Evolutionary conservation across 805 yeast genomes (phyloP), one percentile per base, ranked within the genome.

Genomic region (Alloascoidea hylecoeti): DNA sequence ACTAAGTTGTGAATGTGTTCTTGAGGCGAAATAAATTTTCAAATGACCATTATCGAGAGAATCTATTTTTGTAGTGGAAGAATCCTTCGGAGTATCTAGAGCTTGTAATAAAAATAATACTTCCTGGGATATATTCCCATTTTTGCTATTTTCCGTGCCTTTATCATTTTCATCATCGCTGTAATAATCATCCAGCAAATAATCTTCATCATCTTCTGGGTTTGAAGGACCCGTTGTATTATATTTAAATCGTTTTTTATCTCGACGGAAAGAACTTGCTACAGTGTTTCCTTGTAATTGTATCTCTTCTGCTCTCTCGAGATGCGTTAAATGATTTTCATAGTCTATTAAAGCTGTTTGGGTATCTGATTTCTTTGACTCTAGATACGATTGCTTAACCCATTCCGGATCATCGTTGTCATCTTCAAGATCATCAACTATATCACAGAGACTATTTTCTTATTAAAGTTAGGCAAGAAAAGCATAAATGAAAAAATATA

Each of bases 1-100:
- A 28, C 65, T 64, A 35, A 88, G 60, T 52, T 88, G 97, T 0
- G 96, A 83, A 50, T 88, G 96, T 0, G 97, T 88, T 55, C 97
- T 63, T 2, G 96, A 84, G 0, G 94, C 67, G 50, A 76, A 86
- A 46, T 58, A 71, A 1, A 88, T 72, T 46, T 75, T 70, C 1
- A 61, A 48, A 0, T 71, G 62, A 32, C 61, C 35, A 44, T 48
- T 32, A 14, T 45, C 44, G 42, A 40, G 23, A 42, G 36, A 27
- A 45, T 44, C 45, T 4, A 36, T 41, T 5, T 42, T 44, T 9
- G 34, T 44, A 18, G 23, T 44, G n/a, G n/a, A n/a, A 4, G 40
- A 46, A 33, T 47, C 53, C 3, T 39, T 19, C n/a, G 42, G 41
- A 4, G 51, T 46, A 6, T 53, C 66, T 0, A 72, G 57, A 42